Evolutionary conservation across 805 yeast species (phyloP).

Genomic region (Sugiyamaella qingdaonensis): DNA sequence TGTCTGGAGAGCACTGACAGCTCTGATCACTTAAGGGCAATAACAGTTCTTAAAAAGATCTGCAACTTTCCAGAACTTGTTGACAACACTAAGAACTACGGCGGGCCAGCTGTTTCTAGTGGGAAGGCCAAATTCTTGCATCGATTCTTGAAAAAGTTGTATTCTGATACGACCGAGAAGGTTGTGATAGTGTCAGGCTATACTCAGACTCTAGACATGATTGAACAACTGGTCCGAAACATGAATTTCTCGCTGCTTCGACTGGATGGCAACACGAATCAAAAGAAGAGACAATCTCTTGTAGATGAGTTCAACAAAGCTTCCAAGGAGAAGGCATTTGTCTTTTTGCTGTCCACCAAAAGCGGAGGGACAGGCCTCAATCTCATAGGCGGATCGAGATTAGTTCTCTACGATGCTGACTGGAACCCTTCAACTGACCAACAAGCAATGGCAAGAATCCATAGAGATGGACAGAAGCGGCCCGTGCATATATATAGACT

Average conservation of each 20-base stretch:
- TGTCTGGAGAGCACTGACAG: constrained; percentile 31
- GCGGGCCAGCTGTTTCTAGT: constrained; percentile 8
- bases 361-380: constrained; percentile 95
- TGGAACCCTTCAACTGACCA: constrained; percentile 95
- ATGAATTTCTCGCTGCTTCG: constrained; percentile 52
- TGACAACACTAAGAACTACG: constrained; percentile 24
- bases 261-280: constrained; percentile 81
- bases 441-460: constrained; percentile 94
- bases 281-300: constrained; percentile 56
- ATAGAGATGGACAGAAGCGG: constrained; percentile 83
- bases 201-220: constrained; percentile 78
- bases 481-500: constrained; percentile 80
- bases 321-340: constrained; percentile 41
- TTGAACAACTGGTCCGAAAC: constrained; percentile 52
- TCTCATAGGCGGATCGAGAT: constrained; percentile 81
- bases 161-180: constrained; percentile 53
- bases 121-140: constrained; percentile 68
- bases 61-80: constrained; percentile 77
- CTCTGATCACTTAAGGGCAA: constrained; percentile 54
- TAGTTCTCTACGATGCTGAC: constrained; percentile 85
- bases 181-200: constrained; percentile 83
- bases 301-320: constrained; percentile 65
- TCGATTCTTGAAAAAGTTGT: constrained; percentile 50
- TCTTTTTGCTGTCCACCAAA: constrained; percentile 78
- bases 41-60: constrained; percentile 69